phyloP scores from a whole-genome alignment of 2,329 filamentous ascomycete species.

The Pseudogymnoascus sp. region DNA sequence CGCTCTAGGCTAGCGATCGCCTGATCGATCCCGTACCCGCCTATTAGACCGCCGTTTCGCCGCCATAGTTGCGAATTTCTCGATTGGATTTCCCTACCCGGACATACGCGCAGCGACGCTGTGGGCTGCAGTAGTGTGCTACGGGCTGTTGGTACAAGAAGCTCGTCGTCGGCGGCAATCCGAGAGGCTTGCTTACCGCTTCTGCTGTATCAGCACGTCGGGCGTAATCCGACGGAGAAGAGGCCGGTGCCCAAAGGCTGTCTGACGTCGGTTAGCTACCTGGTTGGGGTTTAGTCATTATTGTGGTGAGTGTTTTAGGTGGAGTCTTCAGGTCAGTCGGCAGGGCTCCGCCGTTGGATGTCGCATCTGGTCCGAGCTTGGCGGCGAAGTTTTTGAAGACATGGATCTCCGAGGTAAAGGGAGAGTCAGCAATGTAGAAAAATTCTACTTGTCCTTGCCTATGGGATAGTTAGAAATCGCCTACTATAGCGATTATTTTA shows the following conservation, averaged over 20 bases:
- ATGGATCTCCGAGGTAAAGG: background rate
- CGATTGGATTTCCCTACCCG: background rate
- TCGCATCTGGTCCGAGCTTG: conserved; percentile 1
- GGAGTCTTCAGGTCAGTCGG: background rate
- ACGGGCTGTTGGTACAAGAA: background rate
- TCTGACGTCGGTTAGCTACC: background rate
- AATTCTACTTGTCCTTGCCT: too few species aligned
- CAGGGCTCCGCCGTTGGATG: background rate
- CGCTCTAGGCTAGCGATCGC: background rate
- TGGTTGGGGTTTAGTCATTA: background rate
- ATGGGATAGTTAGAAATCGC: background rate
- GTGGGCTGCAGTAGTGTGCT: background rate
- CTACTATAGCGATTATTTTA: background rate
- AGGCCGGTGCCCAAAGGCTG: background rate
- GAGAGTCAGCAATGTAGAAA: background rate
- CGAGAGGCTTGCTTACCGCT: background rate
- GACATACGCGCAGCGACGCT: background rate
- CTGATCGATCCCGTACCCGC: conserved; percentile 6
- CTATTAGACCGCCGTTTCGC: background rate
- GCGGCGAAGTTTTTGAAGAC: background rate
- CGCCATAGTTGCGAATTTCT: background rate
- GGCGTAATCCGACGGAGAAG: background rate
- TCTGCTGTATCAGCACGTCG: background rate
- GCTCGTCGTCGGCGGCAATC: background rate
- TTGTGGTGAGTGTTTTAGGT: background rate